Percentiles rank a stretch among this genome's conserved stretches.
Conservation (phyloP, 371 early-diverging fungal species). For the Haplosporangium sp. region DNA sequence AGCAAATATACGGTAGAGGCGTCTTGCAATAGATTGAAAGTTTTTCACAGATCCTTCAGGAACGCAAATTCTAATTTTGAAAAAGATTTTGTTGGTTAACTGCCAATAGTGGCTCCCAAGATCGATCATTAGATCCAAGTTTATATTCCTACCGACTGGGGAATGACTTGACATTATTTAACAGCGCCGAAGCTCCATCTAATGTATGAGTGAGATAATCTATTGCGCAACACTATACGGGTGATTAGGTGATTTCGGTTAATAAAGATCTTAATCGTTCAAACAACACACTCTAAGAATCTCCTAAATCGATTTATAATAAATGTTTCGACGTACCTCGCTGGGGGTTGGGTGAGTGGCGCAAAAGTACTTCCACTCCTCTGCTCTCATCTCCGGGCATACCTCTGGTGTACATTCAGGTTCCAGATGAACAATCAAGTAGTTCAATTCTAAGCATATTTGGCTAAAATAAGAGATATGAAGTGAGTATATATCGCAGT, state of each 20-base stretch:
- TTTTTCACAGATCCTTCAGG: slow-evolving; percentile 83
- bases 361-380: slow-evolving; percentile 92
- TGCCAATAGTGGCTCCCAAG: not conserved
- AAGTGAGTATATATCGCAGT: too few relatives aligned
- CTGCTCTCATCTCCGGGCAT: slow-evolving; percentile 95
- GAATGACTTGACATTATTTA: slow-evolving; percentile 85
- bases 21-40: slow-evolving; percentile 87
- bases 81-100: not conserved
- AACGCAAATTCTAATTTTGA: slow-evolving; percentile 65
- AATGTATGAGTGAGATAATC: slow-evolving; percentile 94
- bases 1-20: slow-evolving; percentile 96
- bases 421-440: slow-evolving; percentile 79
- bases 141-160: slow-evolving; percentile 72
- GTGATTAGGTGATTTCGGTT: too few relatives aligned
- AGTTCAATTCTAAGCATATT: slow-evolving; percentile 84
- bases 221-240: slow-evolving; percentile 89
- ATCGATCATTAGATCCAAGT: not conserved
- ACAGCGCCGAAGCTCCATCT: slow-evolving; percentile 85
- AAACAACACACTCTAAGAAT: too few relatives aligned
- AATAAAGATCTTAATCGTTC: too few relatives aligned
- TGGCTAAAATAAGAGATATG: slow-evolving; percentile 61
- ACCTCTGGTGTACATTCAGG: slow-evolving; percentile 82
- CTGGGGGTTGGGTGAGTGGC: slow-evolving; percentile 90
- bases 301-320: not conserved
- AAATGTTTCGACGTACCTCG: slow-evolving; percentile 63